Percentiles rank a stretch among this genome's conserved stretches.
Conservation (phyloP, 257 asterid species). For the Nicotiana undulata region DNA sequence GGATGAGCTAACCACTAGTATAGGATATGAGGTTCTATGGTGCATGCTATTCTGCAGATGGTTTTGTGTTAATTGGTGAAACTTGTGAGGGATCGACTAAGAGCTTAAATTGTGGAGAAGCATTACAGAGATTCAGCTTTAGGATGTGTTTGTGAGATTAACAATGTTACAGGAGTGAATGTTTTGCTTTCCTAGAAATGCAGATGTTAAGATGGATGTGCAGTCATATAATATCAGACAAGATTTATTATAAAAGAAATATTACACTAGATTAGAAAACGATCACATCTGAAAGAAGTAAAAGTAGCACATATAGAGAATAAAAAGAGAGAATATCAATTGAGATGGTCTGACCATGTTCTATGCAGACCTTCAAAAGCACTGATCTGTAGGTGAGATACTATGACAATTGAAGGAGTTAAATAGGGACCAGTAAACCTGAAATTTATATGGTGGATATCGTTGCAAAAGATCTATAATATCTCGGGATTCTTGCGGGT, state of each 20-base stretch:
- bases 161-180: background rate
- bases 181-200: background rate
- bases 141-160: background rate
- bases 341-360: background rate
- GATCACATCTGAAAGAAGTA: background rate
- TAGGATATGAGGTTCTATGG: background rate
- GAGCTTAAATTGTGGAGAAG: background rate
- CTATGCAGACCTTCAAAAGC: background rate
- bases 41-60: background rate
- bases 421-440: background rate
- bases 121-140: background rate
- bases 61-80: background rate
- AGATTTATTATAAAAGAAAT: background rate
- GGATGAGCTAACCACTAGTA: background rate
- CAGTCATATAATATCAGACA: background rate
- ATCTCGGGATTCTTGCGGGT: background rate
- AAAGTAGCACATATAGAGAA: background rate
- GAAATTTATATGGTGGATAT: background rate
- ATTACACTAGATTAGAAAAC: background rate
- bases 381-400: background rate
- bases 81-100: background rate
- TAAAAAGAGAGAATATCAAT: background rate
- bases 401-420: background rate
- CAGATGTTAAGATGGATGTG: background rate
- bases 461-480: background rate